Evolutionary conservation across 352 stramenopile species (phyloP), one percentile per base, ranked within the genome.

Genomic region (Plasmopara muralis): DNA sequence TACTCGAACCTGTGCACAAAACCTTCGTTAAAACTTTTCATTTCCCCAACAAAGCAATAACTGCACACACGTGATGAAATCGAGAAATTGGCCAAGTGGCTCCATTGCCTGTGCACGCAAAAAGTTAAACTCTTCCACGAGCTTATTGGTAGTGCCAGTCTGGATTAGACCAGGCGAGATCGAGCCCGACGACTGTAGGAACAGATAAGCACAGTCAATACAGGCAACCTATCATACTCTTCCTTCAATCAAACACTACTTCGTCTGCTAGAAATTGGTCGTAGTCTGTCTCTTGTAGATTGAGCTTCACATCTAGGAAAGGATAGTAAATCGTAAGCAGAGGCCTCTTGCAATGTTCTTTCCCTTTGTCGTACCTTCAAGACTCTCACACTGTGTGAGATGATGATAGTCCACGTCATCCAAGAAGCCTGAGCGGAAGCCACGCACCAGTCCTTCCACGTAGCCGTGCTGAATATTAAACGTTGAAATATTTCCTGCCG

Each of bases 391-490:
- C 64, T 95, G 83, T 45, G 80, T 90, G 57, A 95, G 72, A 60
- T 94, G 85, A 49, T 93, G 85, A 58, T 95, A 95, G 61, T 95
- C 85, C 30, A 92, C 83, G 57, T 95, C 85, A 45, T 91, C 83
- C 41, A 95, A 66, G 55, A 93, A 94, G 38, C 82, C 83, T 20
- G 75, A 92, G 60, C 96, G 88, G 74, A 98, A 98, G 48, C 97
- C 97, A 45, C 96, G 93, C 56, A 99, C 85, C 45, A 99, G 74
- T 9, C 91, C 95, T 66, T 99, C 97, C 34, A 96, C 69, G 73
- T 98, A 98, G 47, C 95, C 96, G 80, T 99, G 91, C 58, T 98
- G 83, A 57, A 98, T 96, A 75, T 99, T 99, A 74, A 98, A 99
- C 34, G 83, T 96, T 53, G 80, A 70, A 64, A 99, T 90, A 55